Base-by-base conservation (phyloP, 768 basidiomycete genomes). In the Mycena haematopus region DNA sequence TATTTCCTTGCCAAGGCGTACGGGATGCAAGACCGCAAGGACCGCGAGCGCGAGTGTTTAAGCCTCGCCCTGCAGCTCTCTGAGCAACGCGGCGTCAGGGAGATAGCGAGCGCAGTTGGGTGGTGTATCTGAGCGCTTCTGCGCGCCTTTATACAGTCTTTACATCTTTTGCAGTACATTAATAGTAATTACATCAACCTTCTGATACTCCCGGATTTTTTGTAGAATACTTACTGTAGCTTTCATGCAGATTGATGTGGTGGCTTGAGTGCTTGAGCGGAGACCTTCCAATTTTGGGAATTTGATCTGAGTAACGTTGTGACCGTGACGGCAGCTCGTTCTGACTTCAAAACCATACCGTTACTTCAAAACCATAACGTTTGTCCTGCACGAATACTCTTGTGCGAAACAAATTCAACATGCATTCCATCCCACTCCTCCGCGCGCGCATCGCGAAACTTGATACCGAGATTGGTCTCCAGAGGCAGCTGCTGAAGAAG, bases 1-100 rank as follows among this genome's bases (percentile, higher is more conserved):
- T 96, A 91, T 74, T 92, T 88, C 73, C 82, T 99, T 15, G 92
- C 89, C 7, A 93, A 89, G 69, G 90, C 89, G 24, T 91, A 91
- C 70, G 87, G 89, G 51, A 71, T 88, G 67, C 93, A 92, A 69
- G 89, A 84, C 2, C 82, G 89, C 53, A 85, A 83, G 64, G 88
- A 87, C 53, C 79, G 85, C 52, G 91, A 92, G 69, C 80, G 84
- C 57, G 92, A 95, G 73, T 91, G 91, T 69, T 76, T 96, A 60
- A 79, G 77, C 47, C 85, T 79, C 67, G 94, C 95, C 19, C 73
- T 96, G 66, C 75, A 78, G 62, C 73, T 91, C 57, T 81, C 86
- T 22, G 88, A 91, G 69, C 77, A 80, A 27, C 74, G 88, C 56
- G 83, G 86, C 29, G 79, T 92, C n/a, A 78, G 91, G 62, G 86